Evolutionary conservation across 768 basidiomycete genomes (phyloP), one percentile per base, ranked within the genome.

Genomic region (Russula griseocarnosa): DNA sequence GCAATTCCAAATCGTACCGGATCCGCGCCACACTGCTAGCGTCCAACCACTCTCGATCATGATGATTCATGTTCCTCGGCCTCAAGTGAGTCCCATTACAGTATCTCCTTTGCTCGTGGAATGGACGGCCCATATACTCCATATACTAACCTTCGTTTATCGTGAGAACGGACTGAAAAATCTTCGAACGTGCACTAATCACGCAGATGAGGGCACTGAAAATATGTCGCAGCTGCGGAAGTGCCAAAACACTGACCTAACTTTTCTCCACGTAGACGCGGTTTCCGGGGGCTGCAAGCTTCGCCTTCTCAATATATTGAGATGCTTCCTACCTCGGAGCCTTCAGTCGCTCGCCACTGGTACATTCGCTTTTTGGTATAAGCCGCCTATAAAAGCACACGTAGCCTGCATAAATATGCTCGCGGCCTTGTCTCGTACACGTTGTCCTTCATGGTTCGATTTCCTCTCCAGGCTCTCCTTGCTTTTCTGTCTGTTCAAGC

Each of bases 391-490:
- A 50, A 59, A 49, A 5, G 11, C 8, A 38, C 36, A 18, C 47
- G 5, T 28, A 20, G 11, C 36, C 24, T 32, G 26, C 16, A 26
- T 20, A 34, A 40, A 42, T 22, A 22, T 42, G 13, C 22, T 16
- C 18, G n/a, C 11, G 22, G 10, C 22, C 20, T 34, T 26, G 22
- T 16, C 30, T 54, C 22, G 34, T 20, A 10, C 34, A 16, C 5
- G 22, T 28, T 4, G 26, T 55, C 46, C 24, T 30, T 44, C 26
- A 67, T 67, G 66, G 55, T 34, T 28, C 62, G 36, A 36, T 30
- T 64, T 42, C 38, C 63, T 32, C 60, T 65, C 24, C n/a, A 67
- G 47, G 49, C 65, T 38, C 62, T 65, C 24, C n/a, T 68, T 51
- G 32, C 38, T 28, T 51, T 70, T 49, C 54, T 66, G n/a, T 69